phyloP scores from a whole-genome alignment of 2,329 filamentous ascomycete genomes.

The Fusarium abutilonis region DNA sequence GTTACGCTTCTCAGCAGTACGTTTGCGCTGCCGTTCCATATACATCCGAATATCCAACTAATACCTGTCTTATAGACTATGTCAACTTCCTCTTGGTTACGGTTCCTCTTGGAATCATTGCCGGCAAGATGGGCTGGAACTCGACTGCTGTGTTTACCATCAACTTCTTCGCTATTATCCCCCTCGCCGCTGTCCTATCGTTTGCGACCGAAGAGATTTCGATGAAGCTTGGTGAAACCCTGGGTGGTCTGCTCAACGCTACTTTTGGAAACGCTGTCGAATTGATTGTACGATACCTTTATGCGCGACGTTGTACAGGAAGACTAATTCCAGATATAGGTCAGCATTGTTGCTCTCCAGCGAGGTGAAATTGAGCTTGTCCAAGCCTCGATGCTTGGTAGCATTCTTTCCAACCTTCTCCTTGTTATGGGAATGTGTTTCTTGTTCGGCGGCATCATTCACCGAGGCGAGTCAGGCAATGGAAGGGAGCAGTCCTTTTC shows the following conservation, averaged over 20 bases:
- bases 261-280: conserved; percentile 85
- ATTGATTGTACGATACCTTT: conserved; percentile 68
- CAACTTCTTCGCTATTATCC: conserved; percentile 85
- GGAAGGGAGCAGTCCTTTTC: conserved; percentile 78
- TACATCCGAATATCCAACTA: conserved; percentile 7
- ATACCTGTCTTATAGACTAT: conserved; percentile 55
- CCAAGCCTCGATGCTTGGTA: conserved; percentile 97
- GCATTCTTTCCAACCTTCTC: conserved; percentile 92
- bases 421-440: conserved; percentile 87
- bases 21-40: conserved; percentile 43
- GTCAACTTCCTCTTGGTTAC: conserved; percentile 78
- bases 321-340: conserved; percentile 59
- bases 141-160: conserved; percentile 76
- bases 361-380: conserved; percentile 92
- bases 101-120: conserved; percentile 77
- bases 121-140: conserved; percentile 70
- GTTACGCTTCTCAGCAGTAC: conserved; percentile 68
- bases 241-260: conserved; percentile 78
- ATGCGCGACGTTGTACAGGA: not conserved
- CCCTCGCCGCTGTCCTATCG: conserved; percentile 76
- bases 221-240: conserved; percentile 74
- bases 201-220: conserved; percentile 84
- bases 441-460: conserved; percentile 75
- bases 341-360: conserved; percentile 88
- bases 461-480: conserved; percentile 64